Percentiles rank a stretch among this genome's conserved stretches.
phyloP scores from a whole-genome alignment of 352 stramenopile species.

The Pythium angustatum region DNA sequence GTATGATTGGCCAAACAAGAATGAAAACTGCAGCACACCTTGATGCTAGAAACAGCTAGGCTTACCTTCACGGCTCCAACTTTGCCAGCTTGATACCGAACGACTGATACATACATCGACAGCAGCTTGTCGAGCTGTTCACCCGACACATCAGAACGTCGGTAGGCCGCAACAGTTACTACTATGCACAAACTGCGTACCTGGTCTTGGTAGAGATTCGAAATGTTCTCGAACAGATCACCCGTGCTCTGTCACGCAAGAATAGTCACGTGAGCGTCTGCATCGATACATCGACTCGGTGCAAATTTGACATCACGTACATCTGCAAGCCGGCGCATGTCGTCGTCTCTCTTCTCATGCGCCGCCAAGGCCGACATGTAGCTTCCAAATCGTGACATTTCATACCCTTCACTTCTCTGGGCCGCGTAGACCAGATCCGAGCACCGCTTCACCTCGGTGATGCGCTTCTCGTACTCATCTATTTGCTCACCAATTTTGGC shows the following conservation, averaged over 20 bases:
- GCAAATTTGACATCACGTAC: constrained; percentile 33
- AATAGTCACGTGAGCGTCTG: neutral
- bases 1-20: neutral
- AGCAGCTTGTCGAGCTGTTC: constrained; percentile 81
- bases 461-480: constrained; percentile 82
- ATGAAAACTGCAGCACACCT: neutral
- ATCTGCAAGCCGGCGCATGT: constrained; percentile 77
- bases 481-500: constrained; percentile 85
- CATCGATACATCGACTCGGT: too few relatives aligned
- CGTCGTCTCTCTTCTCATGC: constrained; percentile 70
- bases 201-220: constrained; percentile 87
- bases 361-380: constrained; percentile 77
- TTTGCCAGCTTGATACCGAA: constrained; percentile 84
- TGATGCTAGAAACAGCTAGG: neutral
- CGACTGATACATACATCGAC: constrained; percentile 85
- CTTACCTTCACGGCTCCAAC: constrained; percentile 85
- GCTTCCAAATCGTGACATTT: constrained; percentile 84
- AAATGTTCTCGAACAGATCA: constrained; percentile 85
- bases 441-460: constrained; percentile 77
- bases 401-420: constrained; percentile 81
- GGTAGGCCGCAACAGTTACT: neutral
- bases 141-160: neutral
- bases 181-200: constrained; percentile 26
- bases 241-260: constrained; percentile 47
- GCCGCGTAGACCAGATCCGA: constrained; percentile 82